Base-by-base conservation (phyloP, 2,329 filamentous ascomycete species). In the Talaromyces sp. region DNA sequence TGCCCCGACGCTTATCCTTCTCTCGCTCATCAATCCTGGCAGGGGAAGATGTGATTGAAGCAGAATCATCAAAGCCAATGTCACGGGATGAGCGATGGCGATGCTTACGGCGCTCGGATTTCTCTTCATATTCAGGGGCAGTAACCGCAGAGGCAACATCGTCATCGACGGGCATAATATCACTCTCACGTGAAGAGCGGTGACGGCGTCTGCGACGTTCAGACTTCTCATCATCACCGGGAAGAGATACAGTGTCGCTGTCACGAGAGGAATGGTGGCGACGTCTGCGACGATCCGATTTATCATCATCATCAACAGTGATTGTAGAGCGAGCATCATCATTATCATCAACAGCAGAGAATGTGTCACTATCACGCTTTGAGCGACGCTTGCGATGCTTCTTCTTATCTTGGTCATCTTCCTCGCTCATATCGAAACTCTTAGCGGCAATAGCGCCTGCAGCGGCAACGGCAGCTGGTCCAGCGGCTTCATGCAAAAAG, bases 41-140 rank as follows among this genome's bases (percentile, higher is more conserved):
- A 17, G 69, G 67, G 3, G 68, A 70, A 27, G 70, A 72, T 5
- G 65, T 60, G 4, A 70, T 66, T 7, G 72, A 75, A 4, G 62
- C 61, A 16, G 67, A 57, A 36, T 77, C 73, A 41, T 77, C 75
- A 51, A 73, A 65, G 24, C 60, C 59, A 32, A 54, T 60, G 27
- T 65, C 60, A 3, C 61, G 56, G 47, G 64, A 65, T 4, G 51
- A 57, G n/a, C 60, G 59, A 35, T 60, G 58, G 22, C 59, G 65
- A 42, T 62, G 62, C 55, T 61, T 66, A 14, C 60, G 63, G 24
- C 58, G 59, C 24, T 62, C 61, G n/a, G 51, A 51, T 32, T 51
- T 57, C 4, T 48, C 56, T 19, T 37, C 43, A 46, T 32, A 17
- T 9, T 46, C 43, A 27, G 27, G 30, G 40, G 43, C 51, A 16